phyloP scores from a whole-genome alignment of 257 asterid species.

The Solanum clarkiae region DNA sequence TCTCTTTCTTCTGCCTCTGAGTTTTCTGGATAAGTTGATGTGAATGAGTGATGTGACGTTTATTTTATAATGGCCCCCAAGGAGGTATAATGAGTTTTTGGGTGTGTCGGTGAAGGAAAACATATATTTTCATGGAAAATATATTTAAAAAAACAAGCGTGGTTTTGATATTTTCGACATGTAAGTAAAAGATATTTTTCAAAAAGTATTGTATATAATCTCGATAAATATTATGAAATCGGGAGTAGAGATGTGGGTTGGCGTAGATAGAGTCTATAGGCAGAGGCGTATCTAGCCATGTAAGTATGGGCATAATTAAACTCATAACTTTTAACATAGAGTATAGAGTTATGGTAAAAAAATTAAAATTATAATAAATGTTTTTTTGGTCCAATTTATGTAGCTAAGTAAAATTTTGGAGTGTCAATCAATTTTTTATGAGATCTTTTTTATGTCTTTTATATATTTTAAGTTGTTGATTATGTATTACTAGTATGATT shows the following conservation, averaged over 20 bases:
- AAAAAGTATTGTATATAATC: not conserved
- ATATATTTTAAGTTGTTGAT: too few species aligned
- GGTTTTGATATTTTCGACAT: accelerated
- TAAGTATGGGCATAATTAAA: not conserved
- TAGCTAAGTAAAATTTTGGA: too few species aligned
- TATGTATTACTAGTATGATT: too few species aligned
- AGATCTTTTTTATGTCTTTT: too few species aligned
- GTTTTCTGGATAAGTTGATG: not conserved
- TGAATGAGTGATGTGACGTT: not conserved
- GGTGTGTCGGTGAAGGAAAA: not conserved
- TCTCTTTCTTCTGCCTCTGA: not conserved
- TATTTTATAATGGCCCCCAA: not conserved
- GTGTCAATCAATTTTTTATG: too few species aligned
- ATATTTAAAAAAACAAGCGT: not conserved
- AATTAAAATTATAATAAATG: too few species aligned
- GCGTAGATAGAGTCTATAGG: not conserved
- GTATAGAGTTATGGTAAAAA: not conserved
- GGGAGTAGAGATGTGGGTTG: not conserved
- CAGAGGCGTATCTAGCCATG: not conserved
- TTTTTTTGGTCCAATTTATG: too few species aligned
- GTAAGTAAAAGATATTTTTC: not conserved
- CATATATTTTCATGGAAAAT: not conserved
- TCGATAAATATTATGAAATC: not conserved
- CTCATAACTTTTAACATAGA: too few species aligned
- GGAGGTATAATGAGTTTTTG: not conserved